Evolutionary conservation across 106 monocot species (phyloP).

Genomic region (Gastrodia elata): DNA sequence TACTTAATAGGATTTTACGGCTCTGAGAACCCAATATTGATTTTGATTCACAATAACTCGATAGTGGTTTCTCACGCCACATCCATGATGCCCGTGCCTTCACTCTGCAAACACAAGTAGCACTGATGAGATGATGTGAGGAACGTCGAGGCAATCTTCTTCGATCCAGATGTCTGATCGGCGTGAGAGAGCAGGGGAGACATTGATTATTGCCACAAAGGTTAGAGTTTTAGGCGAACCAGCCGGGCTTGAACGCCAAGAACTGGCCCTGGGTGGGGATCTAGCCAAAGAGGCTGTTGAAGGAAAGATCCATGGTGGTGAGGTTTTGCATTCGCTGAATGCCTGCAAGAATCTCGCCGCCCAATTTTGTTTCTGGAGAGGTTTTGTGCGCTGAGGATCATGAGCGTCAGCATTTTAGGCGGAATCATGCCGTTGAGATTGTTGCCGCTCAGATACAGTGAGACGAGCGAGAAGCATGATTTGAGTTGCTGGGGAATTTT

Average conservation of each 20-base stretch:
- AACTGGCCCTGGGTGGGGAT: slow-evolving; percentile 70
- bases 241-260: slow-evolving; percentile 67
- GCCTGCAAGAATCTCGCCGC: slow-evolving; percentile 45
- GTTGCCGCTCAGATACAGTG: slow-evolving; percentile 60
- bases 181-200: background rate
- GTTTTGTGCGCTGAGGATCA: slow-evolving; percentile 58
- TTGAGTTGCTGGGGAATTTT: slow-evolving; percentile 33
- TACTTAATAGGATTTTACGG: too few relatives aligned
- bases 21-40: too few relatives aligned
- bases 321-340: slow-evolving; percentile 67
- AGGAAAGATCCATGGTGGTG: slow-evolving; percentile 75
- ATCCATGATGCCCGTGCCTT: slow-evolving; percentile 14
- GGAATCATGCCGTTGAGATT: slow-evolving; percentile 44
- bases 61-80: too few relatives aligned
- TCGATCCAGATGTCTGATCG: background rate
- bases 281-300: slow-evolving; percentile 49
- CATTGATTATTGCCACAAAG: slow-evolving; percentile 49
- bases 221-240: slow-evolving; percentile 59
- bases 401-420: slow-evolving; percentile 24
- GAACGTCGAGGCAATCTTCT: slow-evolving; percentile 15
- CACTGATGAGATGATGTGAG: background rate
- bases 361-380: slow-evolving; percentile 53
- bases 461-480: slow-evolving; percentile 33
- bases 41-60: too few relatives aligned
- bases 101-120: slow-evolving; percentile 1